Percentiles rank a stretch among this genome's conserved stretches.
phyloP scores from a whole-genome alignment of 257 asterid genomes.

The Agastache rugosa region DNA sequence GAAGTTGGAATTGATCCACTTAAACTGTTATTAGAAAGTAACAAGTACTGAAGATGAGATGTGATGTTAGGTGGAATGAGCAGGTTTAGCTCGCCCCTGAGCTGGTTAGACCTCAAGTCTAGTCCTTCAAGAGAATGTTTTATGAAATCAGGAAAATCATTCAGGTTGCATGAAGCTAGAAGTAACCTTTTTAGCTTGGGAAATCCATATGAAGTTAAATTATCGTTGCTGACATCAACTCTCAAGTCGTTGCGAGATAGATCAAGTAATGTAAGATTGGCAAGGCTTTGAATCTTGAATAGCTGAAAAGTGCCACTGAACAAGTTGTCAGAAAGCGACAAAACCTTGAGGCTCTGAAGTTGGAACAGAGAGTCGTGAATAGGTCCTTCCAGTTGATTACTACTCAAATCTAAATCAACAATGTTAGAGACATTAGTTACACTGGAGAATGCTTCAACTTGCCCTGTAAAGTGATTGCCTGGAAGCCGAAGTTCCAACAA shows the following conservation, averaged over 20 bases:
- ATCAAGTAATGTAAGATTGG: background rate
- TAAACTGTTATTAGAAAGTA: too few species aligned
- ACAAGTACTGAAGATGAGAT: too few species aligned
- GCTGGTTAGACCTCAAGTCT: too few species aligned
- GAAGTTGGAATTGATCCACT: too few species aligned
- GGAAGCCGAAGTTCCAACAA: accelerated
- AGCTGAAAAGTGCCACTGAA: background rate
- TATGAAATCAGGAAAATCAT: background rate
- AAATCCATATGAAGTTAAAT: background rate
- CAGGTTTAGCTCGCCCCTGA: too few species aligned
- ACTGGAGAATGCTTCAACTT: background rate
- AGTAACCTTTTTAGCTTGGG: background rate
- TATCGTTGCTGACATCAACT: background rate
- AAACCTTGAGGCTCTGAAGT: background rate
- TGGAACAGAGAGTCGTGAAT: background rate
- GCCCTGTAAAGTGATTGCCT: background rate
- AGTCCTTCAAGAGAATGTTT: too few species aligned
- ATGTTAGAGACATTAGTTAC: background rate
- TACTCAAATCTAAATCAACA: background rate
- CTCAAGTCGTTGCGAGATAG: background rate
- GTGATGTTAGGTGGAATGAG: too few species aligned
- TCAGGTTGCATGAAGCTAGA: background rate
- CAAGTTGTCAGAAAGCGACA: background rate
- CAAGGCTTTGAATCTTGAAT: background rate
- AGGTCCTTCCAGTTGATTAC: background rate